phyloP scores from a whole-genome alignment of 2,329 filamentous ascomycete genomes.

The Colletotrichum zoysiae region DNA sequence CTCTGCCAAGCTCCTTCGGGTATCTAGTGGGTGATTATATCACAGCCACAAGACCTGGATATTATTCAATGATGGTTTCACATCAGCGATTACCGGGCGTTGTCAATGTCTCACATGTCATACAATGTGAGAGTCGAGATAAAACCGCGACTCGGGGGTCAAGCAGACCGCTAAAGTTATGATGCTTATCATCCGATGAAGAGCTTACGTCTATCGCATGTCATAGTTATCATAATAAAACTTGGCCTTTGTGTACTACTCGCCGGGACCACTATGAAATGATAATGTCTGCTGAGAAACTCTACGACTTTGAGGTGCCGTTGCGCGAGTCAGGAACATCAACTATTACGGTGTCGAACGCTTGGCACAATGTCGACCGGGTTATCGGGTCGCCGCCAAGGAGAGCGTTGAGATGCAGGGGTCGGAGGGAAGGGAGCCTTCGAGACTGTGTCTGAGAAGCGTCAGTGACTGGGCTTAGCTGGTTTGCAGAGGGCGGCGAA shows the following conservation, averaged over 20 bases:
- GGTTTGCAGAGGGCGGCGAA: background rate
- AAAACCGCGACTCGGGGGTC: background rate
- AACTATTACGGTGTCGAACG: no score
- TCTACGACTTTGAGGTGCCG: no score
- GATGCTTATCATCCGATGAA: no score
- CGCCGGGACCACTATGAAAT: no score
- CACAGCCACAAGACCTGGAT: background rate
- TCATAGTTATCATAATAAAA: background rate
- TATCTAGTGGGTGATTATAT: background rate
- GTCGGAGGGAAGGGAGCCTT: background rate
- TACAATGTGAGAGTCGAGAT: background rate
- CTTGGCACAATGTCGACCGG: no score
- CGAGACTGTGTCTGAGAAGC: background rate
- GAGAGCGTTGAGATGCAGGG: constrained; percentile 1
- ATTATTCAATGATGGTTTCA: background rate
- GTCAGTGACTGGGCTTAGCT: background rate
- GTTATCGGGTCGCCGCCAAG: background rate
- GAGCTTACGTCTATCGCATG: background rate
- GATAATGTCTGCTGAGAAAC: background rate
- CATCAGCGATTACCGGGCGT: background rate
- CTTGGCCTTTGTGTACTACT: background rate
- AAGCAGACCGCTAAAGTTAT: background rate
- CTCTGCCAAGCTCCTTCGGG: constrained; percentile 47
- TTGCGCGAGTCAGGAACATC: no score
- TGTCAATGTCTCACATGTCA: background rate